A percentile compares a stretch with the other conserved stretches of the same genome.
Evolutionary conservation across 2,329 filamentous ascomycete genomes (phyloP).

Genomic region (Lachnellula suecica): DNA sequence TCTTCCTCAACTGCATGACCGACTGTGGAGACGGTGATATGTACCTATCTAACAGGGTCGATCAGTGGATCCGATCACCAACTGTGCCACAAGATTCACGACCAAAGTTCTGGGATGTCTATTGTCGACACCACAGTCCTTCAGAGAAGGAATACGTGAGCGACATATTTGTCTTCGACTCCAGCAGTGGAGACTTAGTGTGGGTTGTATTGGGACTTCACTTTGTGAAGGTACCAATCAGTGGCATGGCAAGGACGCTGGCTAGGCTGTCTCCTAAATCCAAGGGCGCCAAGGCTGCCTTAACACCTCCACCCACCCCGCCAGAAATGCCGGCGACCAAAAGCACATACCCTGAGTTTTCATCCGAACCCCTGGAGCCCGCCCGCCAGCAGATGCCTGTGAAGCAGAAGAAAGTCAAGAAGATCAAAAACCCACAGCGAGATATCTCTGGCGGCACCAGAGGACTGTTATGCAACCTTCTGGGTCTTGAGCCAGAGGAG

Average conservation of each 20-base stretch:
- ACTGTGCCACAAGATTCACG: conserved; percentile 5
- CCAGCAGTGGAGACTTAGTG: conserved; percentile 26
- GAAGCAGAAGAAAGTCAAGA: not conserved
- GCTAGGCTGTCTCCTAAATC: conserved; percentile 19
- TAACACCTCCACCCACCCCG: not conserved
- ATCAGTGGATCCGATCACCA: conserved; percentile 35
- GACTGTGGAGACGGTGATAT: conserved; percentile 29
- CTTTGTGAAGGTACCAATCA: conserved; percentile 31
- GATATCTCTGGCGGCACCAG: not conserved
- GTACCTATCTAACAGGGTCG: conserved; percentile 34
- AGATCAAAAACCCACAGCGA: not conserved
- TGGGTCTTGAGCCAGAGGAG: conserved; percentile 37
- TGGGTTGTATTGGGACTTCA: conserved; percentile 37
- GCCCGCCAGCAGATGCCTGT: not conserved
- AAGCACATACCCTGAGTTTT: not conserved
- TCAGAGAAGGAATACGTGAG: conserved; percentile 30
- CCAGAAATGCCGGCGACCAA: not conserved
- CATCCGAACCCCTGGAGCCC: not conserved
- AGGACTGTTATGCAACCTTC: conserved; percentile 23
- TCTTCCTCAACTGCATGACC: conserved; percentile 38
- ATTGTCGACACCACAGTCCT: conserved; percentile 25
- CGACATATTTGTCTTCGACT: conserved; percentile 38
- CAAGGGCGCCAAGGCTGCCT: not conserved
- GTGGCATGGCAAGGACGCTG: conserved; percentile 32
- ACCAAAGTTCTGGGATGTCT: conserved; percentile 30